phyloP scores from a whole-genome alignment of 2,329 filamentous ascomycete species.

The Exophiala aquamarina region DNA sequence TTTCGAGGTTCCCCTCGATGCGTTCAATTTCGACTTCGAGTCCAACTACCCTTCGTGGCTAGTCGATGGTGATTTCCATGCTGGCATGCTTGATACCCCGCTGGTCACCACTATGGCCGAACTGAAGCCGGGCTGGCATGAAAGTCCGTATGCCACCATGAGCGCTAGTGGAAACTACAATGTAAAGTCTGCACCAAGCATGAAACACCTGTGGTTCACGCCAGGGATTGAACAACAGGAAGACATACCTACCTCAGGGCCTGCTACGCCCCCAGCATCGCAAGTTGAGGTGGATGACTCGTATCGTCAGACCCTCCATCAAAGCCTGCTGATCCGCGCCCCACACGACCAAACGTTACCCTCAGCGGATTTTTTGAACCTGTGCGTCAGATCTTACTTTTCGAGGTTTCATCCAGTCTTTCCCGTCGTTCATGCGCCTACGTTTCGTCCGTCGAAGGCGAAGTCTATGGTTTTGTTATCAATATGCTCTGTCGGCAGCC shows the following conservation, averaged over 20 bases:
- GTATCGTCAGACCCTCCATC: conserved; percentile 23
- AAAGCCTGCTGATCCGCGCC: conserved; percentile 21
- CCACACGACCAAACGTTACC: conserved; percentile 21
- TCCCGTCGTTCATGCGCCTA: conserved; percentile 25
- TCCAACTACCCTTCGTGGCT: conserved; percentile 21
- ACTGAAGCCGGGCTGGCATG: conserved; percentile 18
- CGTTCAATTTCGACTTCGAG: conserved; percentile 19
- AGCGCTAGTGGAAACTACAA: conserved; percentile 1
- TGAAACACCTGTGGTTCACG: conserved; percentile 22
- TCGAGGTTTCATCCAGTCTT: conserved; percentile 23
- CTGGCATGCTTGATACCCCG: conserved; percentile 20
- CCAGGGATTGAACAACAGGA: conserved; percentile 12
- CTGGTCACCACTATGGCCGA: conserved; percentile 21
- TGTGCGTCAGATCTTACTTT: conserved; percentile 26
- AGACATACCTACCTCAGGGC: conserved; percentile 15
- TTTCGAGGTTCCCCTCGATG: conserved; percentile 17
- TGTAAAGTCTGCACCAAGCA: conserved; percentile 13
- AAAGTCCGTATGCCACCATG: conserved; percentile 13
- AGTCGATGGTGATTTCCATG: conserved; percentile 20
- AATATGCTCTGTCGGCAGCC: conserved; percentile 39
- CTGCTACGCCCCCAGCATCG: conserved; percentile 18
- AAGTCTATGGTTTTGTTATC: conserved; percentile 36
- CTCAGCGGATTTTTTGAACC: conserved; percentile 25
- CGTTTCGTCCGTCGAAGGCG: conserved; percentile 24
- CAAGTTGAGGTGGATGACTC: conserved; percentile 24